Conservation (phyloP, 176 grass and related monocot genomes). For the Cenchrus purpureus region DNA sequence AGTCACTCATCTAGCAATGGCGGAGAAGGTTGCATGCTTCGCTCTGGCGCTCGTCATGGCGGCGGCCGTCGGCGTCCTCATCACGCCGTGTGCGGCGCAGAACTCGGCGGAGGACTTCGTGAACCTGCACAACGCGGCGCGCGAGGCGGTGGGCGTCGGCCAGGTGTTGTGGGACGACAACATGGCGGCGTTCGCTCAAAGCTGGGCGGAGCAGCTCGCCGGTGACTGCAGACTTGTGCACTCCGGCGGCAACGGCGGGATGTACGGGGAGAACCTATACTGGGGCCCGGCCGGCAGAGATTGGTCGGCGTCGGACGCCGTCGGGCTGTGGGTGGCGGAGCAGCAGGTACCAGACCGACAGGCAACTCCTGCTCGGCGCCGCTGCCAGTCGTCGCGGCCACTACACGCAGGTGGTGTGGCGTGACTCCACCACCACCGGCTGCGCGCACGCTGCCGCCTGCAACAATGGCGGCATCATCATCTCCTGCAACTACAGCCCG, state of each 20-base stretch:
- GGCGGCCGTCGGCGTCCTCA: background rate
- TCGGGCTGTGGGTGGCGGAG: constrained; percentile 21
- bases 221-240: constrained; percentile 45
- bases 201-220: constrained; percentile 37
- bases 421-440: background rate
- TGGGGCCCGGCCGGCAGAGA: background rate
- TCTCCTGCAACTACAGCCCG: constrained; percentile 47
- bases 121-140: constrained; percentile 22
- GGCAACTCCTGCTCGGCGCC: constrained; percentile 3
- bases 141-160: constrained; percentile 17
- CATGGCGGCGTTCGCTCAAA: constrained; percentile 34
- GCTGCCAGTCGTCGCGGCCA: constrained; percentile 20
- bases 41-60: constrained; percentile 11
- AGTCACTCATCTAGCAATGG: background rate
- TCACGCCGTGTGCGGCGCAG: background rate
- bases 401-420: constrained; percentile 66
- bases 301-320: no score
- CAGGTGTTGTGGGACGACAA: constrained; percentile 24
- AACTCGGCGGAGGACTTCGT: background rate
- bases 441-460: constrained; percentile 23
- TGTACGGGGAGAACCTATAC: constrained; percentile 57
- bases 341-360: constrained; percentile 31
- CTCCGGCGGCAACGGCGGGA: constrained; percentile 13
- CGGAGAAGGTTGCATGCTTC: background rate
- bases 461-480: constrained; percentile 22